phyloP scores from a whole-genome alignment of 2,329 filamentous ascomycete genomes.

The Sclerotinia sclerotiorum region DNA sequence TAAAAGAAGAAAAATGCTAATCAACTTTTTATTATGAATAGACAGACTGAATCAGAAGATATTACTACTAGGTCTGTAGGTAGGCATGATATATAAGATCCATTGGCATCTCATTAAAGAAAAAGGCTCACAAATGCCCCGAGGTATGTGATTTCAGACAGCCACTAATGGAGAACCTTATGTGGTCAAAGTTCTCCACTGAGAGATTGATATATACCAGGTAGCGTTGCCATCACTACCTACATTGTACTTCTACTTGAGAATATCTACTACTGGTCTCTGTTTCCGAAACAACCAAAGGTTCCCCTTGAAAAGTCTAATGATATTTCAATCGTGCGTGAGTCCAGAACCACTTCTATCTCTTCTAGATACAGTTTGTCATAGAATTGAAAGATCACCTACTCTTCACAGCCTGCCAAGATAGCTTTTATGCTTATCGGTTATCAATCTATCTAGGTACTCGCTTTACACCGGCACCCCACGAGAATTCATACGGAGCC shows the following conservation, averaged over 20 bases:
- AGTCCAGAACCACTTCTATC: not conserved
- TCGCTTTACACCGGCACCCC: constrained; percentile 17
- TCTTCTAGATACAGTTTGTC: constrained; percentile 3
- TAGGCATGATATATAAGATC: too few species aligned
- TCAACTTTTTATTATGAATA: not conserved
- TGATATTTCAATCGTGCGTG: not conserved
- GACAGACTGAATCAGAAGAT: not conserved
- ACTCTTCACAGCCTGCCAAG: constrained; percentile 20
- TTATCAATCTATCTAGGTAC: constrained; percentile 21
- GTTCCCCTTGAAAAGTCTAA: not conserved
- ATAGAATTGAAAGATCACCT: constrained; percentile 10
- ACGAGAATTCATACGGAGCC: constrained; percentile 13
- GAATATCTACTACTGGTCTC: not conserved
- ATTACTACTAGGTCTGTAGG: too few species aligned
- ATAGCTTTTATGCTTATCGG: constrained; percentile 6
- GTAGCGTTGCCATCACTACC: not conserved
- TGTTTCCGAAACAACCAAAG: not conserved
- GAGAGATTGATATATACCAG: not conserved
- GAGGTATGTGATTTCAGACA: not conserved
- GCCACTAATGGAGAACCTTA: not conserved
- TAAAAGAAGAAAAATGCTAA: not conserved
- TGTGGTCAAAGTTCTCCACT: not conserved
- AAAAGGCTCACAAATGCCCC: too few species aligned
- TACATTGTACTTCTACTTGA: not conserved
- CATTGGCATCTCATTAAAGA: too few species aligned